These are phyloP conservation scores for Solanum etuberosum DNA, from an alignment of 257 asterid species.

Conservation along the genomic window DNA sequence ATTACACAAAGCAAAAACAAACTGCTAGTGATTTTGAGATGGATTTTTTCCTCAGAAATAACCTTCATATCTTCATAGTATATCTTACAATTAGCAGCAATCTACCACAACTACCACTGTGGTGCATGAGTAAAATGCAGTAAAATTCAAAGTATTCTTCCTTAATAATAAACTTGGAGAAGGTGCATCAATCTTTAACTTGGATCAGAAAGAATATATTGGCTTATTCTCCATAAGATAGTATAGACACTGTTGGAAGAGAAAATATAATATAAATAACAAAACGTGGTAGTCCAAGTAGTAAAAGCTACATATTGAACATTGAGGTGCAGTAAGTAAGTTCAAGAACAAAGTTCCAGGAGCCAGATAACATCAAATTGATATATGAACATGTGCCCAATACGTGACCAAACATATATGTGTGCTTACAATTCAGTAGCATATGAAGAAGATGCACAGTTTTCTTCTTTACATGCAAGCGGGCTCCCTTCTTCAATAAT, in stretches of 20 bases:
- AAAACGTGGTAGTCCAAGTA: neutral
- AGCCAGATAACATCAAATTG: neutral
- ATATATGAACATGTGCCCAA: neutral
- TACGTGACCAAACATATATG: neutral
- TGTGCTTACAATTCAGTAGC: constrained; percentile 72
- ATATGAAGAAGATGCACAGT: constrained; percentile 68
- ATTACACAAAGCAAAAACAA: neutral
- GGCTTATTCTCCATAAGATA: neutral
- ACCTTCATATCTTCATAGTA: neutral
- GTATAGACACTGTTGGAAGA: neutral
- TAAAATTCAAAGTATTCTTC: neutral
- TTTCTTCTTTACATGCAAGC: constrained; percentile 54
- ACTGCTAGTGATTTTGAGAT: neutral
- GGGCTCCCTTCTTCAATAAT: constrained; percentile 57
- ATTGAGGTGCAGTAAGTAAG: neutral
- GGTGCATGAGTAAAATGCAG: neutral
- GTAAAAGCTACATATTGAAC: neutral
- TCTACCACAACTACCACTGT: neutral
- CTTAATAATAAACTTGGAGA: neutral
- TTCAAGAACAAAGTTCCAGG: neutral
- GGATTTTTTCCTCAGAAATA: neutral
- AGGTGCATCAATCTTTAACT: neutral
- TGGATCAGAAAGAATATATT: neutral
- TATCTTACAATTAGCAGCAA: neutral
- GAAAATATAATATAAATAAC: neutral